These are phyloP conservation scores for Suillus ampliporus DNA, from an alignment of 768 basidiomycete species.

Conservation along the genomic window DNA sequence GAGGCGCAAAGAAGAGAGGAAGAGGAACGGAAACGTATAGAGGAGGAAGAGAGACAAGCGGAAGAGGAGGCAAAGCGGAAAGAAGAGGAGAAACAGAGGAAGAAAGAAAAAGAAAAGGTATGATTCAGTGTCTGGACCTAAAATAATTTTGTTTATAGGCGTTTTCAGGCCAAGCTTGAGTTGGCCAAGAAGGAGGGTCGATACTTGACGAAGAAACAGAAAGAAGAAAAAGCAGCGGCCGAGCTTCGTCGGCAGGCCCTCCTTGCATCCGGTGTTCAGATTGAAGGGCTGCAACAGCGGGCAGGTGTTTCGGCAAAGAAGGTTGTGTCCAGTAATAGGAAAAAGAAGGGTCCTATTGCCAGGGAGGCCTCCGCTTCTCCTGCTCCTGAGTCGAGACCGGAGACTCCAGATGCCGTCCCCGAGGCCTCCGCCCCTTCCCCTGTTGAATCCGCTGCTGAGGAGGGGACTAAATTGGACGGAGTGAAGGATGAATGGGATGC, in stretches of 20 bases:
- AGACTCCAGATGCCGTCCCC: slow-evolving; percentile 39
- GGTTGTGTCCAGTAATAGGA: slow-evolving; percentile 82
- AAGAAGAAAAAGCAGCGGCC: slow-evolving; percentile 88
- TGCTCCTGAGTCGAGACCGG: slow-evolving; percentile 58
- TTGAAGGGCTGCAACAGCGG: slow-evolving; percentile 83
- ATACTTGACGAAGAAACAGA: slow-evolving; percentile 96
- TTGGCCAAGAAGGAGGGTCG: slow-evolving; percentile 93
- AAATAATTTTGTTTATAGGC: slow-evolving; percentile 4
- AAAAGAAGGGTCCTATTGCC: slow-evolving; percentile 67
- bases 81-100: slow-evolving; percentile 84
- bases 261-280: slow-evolving; percentile 84
- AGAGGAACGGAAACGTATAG: slow-evolving; percentile 79
- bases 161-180: slow-evolving; percentile 79
- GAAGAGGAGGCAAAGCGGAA: slow-evolving; percentile 79
- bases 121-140: slow-evolving; percentile 5
- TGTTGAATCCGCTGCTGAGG: slow-evolving; percentile 46
- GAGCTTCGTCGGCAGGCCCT: slow-evolving; percentile 92
- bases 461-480: slow-evolving; percentile 27
- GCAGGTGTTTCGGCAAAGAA: slow-evolving; percentile 62
- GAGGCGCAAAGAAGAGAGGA: slow-evolving; percentile 74
- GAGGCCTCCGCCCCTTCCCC: slow-evolving; percentile 30
- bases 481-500: slow-evolving; percentile 63
- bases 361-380: slow-evolving; percentile 55
- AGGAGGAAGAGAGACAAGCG: slow-evolving; percentile 84
- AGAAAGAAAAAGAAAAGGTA: slow-evolving; percentile 91